Base-by-base conservation (phyloP, 139 green algal genomes). In the Mesostigma viride region DNA sequence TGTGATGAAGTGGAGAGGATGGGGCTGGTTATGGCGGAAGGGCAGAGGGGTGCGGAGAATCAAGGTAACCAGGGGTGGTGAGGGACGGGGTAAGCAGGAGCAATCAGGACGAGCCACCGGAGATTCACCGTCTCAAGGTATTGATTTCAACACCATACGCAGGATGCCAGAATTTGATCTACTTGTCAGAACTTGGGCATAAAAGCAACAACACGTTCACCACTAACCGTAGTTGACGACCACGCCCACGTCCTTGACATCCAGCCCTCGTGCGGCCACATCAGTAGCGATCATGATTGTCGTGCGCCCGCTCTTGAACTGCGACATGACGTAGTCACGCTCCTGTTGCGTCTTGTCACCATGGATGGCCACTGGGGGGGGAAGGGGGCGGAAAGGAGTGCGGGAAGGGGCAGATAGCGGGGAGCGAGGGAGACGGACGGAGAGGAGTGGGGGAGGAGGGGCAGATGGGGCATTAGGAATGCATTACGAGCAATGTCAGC, bases 261-360 rank as follows among this genome's bases (percentile, higher is more conserved):
- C 88, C 44, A 88, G 74, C 6, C 83, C 83, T 17, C 83, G 77
- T 8, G 83, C 83, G 1, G 83, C 83, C 31, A 90, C 84, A 63
- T 89, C 84, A 17, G 84, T 89, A 36, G 84, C 84, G 11, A 83
- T 58, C 65, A 89, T 78, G 62, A 88, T 77, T 20, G 77, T 77
- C 3, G 32, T 34, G 11, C 64, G 57, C 5, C 84, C 78, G 31
- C 65, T 53, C 36, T 76, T 77, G 72, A 90, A 90, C 58, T 72
- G 47, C 6, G 51, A 45, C 8, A 96, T 76, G 31, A 90, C 85
- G 36, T 75, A 89, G 70, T 96, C 90, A 46, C 90, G 85, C 81
- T 95, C 90, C 68, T 84, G 76, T 83, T 96, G 90, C 59, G 79
- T 79, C 81, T 97, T 97, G 82, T 97, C 90, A 56, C 90, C 90